Evolutionary conservation across 805 yeast genomes (phyloP).

Genomic region (Lipomyces yamanashiensis): DNA sequence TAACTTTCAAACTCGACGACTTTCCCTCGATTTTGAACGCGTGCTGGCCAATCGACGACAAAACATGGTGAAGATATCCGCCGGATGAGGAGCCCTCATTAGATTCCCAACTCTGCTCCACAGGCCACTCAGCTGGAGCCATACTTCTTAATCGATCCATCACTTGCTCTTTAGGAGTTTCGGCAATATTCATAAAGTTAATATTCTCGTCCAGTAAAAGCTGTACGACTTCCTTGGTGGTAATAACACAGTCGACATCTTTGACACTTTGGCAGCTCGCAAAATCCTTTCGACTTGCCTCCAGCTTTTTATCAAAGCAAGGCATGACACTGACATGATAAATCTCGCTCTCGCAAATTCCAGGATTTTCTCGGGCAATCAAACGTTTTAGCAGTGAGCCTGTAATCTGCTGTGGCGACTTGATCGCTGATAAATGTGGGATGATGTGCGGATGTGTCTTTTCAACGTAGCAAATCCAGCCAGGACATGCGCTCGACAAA

Average conservation of each 20-base stretch:
- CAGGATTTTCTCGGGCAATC: slow-evolving; percentile 45
- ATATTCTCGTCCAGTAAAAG: slow-evolving; percentile 59
- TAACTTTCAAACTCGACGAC: slow-evolving; percentile 52
- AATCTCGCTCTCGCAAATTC: slow-evolving; percentile 47
- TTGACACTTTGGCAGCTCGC: slow-evolving; percentile 45
- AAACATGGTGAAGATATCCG: slow-evolving; percentile 79
- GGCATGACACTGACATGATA: slow-evolving; percentile 94
- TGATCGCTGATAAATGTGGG: slow-evolving; percentile 70
- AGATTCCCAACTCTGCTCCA: slow-evolving; percentile 66
- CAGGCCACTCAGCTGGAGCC: slow-evolving; percentile 71
- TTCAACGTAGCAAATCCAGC: slow-evolving; percentile 94
- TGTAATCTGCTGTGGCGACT: slow-evolving; percentile 93
- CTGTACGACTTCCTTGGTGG: slow-evolving; percentile 84
- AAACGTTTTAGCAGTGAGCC: slow-evolving; percentile 73
- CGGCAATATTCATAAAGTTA: slow-evolving; percentile 38
- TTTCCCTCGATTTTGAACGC: slow-evolving; percentile 22
- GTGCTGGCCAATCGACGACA: slow-evolving; percentile 46
- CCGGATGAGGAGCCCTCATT: slow-evolving; percentile 86
- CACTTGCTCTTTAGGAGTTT: background rate
- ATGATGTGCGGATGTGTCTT: slow-evolving; percentile 89
- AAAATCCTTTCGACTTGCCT: slow-evolving; percentile 83
- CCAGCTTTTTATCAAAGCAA: slow-evolving; percentile 94
- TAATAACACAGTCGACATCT: slow-evolving; percentile 93
- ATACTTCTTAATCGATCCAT: slow-evolving; percentile 11
- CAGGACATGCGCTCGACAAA: slow-evolving; percentile 84